Conservation (phyloP, 257 asterid genomes). For the Rhazya stricta region DNA sequence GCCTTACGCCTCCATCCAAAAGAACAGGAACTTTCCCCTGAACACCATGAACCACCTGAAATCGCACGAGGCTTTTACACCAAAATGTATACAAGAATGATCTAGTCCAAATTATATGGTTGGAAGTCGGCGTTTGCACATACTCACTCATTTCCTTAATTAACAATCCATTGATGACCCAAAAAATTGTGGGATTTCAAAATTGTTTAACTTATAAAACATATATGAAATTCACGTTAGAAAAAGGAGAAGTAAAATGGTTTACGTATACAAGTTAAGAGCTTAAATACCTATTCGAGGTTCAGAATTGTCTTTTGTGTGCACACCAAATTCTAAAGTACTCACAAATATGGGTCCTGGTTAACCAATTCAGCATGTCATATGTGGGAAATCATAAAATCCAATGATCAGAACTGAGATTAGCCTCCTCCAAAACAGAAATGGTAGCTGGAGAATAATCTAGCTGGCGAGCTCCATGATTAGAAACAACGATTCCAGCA, state of each 20-base stretch:
- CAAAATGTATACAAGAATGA: too few species aligned
- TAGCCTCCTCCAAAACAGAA: slow-evolving; percentile 63
- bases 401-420: neutral
- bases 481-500: slow-evolving; percentile 52
- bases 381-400: neutral
- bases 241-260: too few species aligned
- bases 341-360: neutral
- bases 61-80: neutral
- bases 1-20: slow-evolving; percentile 64
- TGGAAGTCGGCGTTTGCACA: too few species aligned
- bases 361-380: neutral
- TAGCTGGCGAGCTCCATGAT: slow-evolving; percentile 67
- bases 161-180: too few species aligned
- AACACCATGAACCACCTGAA: slow-evolving; percentile 55
- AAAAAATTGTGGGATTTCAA: too few species aligned
- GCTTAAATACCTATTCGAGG: neutral
- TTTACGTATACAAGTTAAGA: neutral
- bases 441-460: slow-evolving; percentile 59
- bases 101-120: too few species aligned
- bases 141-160: too few species aligned
- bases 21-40: slow-evolving; percentile 54
- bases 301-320: too few species aligned
- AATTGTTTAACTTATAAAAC: too few species aligned
- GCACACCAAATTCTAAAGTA: neutral
- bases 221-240: too few species aligned